These are phyloP conservation scores for Blastosporella zonata DNA, from an alignment of 1,284 basidiomycete genomes.

Conservation along the genomic window DNA sequence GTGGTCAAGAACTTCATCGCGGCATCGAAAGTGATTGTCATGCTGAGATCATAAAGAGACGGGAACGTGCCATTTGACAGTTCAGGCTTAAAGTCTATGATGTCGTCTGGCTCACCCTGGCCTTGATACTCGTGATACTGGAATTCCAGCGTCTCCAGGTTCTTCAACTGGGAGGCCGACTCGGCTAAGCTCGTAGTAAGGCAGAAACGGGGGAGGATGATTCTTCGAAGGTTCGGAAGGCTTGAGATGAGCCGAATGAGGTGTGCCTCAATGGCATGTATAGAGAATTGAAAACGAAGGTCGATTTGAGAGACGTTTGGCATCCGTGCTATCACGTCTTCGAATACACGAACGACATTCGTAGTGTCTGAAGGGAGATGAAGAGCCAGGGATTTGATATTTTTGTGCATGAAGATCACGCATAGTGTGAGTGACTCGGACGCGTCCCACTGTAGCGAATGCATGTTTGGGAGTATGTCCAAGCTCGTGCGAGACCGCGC, in stretches of 20 bases:
- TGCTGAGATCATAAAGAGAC: constrained; percentile 47
- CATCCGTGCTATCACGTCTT: constrained; percentile 51
- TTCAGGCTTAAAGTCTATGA: constrained; percentile 39
- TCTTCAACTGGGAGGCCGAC: constrained; percentile 40
- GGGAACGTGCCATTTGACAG: constrained; percentile 52
- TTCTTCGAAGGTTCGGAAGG: constrained; percentile 43
- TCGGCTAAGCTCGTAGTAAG: constrained; percentile 45
- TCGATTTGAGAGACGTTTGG: constrained; percentile 46
- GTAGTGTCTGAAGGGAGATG: constrained; percentile 21
- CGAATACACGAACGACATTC: constrained; percentile 35
- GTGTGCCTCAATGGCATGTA: constrained; percentile 34
- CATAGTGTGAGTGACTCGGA: constrained; percentile 26
- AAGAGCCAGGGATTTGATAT: constrained; percentile 31
- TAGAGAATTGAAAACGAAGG: constrained; percentile 36
- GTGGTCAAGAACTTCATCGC: constrained; percentile 45
- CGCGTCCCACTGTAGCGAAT: constrained; percentile 39
- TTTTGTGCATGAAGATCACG: constrained; percentile 40
- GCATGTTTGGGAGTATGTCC: constrained; percentile 54
- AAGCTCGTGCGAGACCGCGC: constrained; percentile 50
- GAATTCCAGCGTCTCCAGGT: constrained; percentile 49
- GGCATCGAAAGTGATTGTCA: constrained; percentile 42
- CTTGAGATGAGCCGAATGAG: constrained; percentile 36
- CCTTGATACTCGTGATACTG: constrained; percentile 43
- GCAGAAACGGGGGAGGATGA: constrained; percentile 51
- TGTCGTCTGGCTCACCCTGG: constrained; percentile 39